Percentiles rank a stretch among this genome's conserved stretches.
These are phyloP conservation scores for Plasmopara viticola DNA, from an alignment of 352 stramenopile species.

Conservation along the genomic window DNA sequence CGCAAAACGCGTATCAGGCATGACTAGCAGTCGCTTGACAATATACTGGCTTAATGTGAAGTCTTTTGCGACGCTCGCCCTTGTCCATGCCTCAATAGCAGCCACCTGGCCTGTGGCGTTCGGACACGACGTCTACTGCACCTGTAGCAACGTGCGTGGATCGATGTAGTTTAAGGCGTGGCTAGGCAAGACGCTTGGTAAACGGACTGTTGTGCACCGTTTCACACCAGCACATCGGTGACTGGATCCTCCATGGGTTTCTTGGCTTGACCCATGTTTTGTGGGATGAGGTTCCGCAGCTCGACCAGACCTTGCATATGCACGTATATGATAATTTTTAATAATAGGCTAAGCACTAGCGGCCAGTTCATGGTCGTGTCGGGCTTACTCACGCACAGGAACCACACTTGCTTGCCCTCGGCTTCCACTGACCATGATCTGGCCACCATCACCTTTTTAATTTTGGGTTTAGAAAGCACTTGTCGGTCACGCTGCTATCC, in stretches of 20 bases:
- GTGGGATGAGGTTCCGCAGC: slow-evolving; percentile 85
- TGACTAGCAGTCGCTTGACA: slow-evolving; percentile 64
- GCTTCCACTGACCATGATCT: slow-evolving; percentile 90
- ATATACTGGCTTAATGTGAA: slow-evolving; percentile 88
- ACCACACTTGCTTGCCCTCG: slow-evolving; percentile 85
- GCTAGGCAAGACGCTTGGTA: slow-evolving; percentile 90
- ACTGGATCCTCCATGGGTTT: slow-evolving; percentile 82
- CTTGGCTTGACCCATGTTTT: slow-evolving; percentile 86
- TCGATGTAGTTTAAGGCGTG: slow-evolving; percentile 93
- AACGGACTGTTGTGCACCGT: slow-evolving; percentile 92
- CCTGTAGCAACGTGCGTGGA: slow-evolving; percentile 87
- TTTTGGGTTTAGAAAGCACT: slow-evolving; percentile 69
- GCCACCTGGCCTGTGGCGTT: slow-evolving; percentile 90
- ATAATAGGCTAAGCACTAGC: slow-evolving; percentile 68
- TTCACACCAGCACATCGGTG: slow-evolving; percentile 90
- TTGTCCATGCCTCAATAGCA: slow-evolving; percentile 61
- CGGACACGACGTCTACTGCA: slow-evolving; percentile 92
- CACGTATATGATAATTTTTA: slow-evolving; percentile 91
- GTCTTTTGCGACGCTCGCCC: slow-evolving; percentile 41
- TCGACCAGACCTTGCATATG: slow-evolving; percentile 86
- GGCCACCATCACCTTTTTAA: slow-evolving; percentile 73
- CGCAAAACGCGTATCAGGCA: slow-evolving; percentile 75
- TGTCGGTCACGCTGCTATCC: slow-evolving; percentile 30
- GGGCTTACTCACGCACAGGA: slow-evolving; percentile 93
- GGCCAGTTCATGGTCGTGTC: slow-evolving; percentile 91